Percentiles rank a stretch among this genome's conserved stretches.
phyloP scores from a whole-genome alignment of 495 filamentous ascomycete species.

The Parathielavia appendiculata region DNA sequence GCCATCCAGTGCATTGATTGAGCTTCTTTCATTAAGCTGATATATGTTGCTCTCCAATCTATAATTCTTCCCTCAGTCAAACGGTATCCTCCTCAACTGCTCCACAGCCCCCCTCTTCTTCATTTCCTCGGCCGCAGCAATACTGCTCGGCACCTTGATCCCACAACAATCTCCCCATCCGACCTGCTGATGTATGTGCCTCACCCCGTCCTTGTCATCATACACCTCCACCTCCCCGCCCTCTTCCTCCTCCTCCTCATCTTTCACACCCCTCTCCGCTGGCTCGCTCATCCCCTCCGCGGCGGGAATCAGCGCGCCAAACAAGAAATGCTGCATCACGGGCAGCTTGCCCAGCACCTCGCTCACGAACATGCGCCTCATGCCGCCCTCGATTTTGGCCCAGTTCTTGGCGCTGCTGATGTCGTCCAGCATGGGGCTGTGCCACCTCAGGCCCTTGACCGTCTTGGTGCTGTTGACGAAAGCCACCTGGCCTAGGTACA shows the following conservation, averaged over 20 bases:
- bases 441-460: conserved; percentile 92
- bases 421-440: conserved; percentile 97
- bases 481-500: conserved; percentile 87
- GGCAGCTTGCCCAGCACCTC: conserved; percentile 92
- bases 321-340: conserved; percentile 97
- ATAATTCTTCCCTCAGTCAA: conserved; percentile 56
- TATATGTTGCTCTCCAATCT: no score
- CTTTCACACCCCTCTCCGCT: conserved; percentile 31
- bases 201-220: conserved; percentile 58
- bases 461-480: conserved; percentile 97
- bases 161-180: conserved; percentile 98
- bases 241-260: conserved; percentile 47
- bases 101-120: conserved; percentile 63
- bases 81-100: conserved; percentile 77
- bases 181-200: conserved; percentile 58
- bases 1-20: no score
- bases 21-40: no score
- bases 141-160: conserved; percentile 92
- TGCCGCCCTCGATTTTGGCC: conserved; percentile 87
- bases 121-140: conserved; percentile 83
- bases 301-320: conserved; percentile 77
- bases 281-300: conserved; percentile 72
- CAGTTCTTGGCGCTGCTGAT: conserved; percentile 89
- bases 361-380: conserved; percentile 91
- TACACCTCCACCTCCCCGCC: conserved; percentile 52